A percentile compares a stretch with the other conserved stretches of the same genome.
Conservation (phyloP, 2,329 filamentous ascomycete genomes). For the Fusarium pseudocircinatum region DNA sequence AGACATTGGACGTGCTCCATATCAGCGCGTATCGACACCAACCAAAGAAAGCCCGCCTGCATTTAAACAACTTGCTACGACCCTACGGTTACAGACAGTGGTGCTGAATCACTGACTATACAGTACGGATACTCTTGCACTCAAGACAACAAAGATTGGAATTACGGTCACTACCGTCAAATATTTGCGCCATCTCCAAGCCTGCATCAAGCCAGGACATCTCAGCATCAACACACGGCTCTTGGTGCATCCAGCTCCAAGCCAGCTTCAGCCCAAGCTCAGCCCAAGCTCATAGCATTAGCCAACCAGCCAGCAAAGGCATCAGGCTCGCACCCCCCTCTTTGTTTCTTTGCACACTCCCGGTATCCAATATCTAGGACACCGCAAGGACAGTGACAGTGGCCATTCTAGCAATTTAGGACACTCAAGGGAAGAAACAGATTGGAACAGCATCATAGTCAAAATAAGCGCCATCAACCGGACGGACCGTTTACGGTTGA, state of each 20-base stretch:
- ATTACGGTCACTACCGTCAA: background rate
- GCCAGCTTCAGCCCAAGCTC: constrained; percentile 26
- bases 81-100: background rate
- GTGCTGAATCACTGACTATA: background rate
- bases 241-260: constrained; percentile 22
- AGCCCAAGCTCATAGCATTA: constrained; percentile 23
- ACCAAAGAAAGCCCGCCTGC: constrained; percentile 6
- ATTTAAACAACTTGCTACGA: background rate
- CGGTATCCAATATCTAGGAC: background rate
- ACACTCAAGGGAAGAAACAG: background rate
- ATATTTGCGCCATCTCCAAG: background rate
- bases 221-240: constrained; percentile 4
- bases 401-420: background rate
- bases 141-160: background rate
- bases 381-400: constrained; percentile 3
- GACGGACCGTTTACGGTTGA: background rate
- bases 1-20: constrained; percentile 7
- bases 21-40: constrained; percentile 17
- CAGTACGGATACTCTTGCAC: background rate
- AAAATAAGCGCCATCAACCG: background rate
- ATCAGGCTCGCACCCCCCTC: constrained; percentile 26
- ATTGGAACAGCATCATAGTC: background rate
- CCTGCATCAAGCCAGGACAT: constrained; percentile 8
- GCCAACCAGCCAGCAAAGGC: constrained; percentile 15
- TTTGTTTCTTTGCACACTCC: constrained; percentile 11